Percentiles rank a stretch among this genome's conserved stretches.
These are phyloP conservation scores for Silene conica DNA, from an alignment of 148 eudicot species.

Conservation along the genomic window DNA sequence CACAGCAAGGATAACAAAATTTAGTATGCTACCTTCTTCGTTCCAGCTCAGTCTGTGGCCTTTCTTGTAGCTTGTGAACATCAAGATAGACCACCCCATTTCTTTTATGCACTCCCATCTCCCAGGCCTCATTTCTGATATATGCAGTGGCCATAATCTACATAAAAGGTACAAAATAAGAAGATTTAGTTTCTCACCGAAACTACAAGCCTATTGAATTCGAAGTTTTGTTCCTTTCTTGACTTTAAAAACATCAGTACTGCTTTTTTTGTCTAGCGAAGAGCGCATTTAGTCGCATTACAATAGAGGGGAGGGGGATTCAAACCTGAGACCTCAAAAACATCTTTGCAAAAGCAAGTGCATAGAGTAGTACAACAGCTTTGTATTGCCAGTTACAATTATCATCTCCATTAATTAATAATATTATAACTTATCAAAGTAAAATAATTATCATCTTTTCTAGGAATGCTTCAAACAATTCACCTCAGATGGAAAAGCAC, in stretches of 20 bases:
- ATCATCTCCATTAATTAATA: not conserved
- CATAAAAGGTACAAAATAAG: slow-evolving; percentile 17
- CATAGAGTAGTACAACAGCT: not conserved
- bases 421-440: too few relatives aligned
- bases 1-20: not conserved
- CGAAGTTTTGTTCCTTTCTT: not conserved
- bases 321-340: not conserved
- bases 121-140: slow-evolving; percentile 95
- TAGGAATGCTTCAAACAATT: not conserved
- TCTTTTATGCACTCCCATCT: slow-evolving; percentile 99
- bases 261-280: too few relatives aligned
- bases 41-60: slow-evolving; percentile 76
- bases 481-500: slow-evolving; percentile 10
- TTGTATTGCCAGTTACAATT: not conserved
- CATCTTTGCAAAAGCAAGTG: not conserved
- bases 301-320: too few relatives aligned
- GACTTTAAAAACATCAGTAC: not conserved
- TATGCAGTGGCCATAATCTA: slow-evolving; percentile 96
- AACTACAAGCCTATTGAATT: not conserved
- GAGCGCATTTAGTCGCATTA: too few relatives aligned
- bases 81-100: slow-evolving; percentile 93
- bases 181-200: not conserved
- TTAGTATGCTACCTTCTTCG: slow-evolving; percentile 56
- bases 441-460: not conserved
- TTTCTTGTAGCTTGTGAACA: slow-evolving; percentile 93